phyloP scores from a whole-genome alignment of 2,329 filamentous ascomycete genomes.

The Alternaria consortialis region DNA sequence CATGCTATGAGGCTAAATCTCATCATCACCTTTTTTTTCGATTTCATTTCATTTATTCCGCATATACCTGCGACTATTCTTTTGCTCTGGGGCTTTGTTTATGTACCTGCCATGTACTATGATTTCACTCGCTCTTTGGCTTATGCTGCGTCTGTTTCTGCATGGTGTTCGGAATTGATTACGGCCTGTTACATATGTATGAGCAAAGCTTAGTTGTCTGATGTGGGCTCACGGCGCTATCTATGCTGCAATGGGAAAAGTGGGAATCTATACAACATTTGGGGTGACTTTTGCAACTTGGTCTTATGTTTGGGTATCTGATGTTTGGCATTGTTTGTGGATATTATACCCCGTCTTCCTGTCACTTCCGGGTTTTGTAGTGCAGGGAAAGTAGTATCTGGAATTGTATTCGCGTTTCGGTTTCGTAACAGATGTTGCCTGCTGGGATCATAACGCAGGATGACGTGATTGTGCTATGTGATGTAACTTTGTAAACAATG shows the following conservation, averaged over 20 bases:
- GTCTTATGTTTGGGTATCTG: background rate
- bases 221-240: background rate
- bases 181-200: slow-evolving; percentile 3
- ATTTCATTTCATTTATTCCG: background rate
- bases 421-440: background rate
- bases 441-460: background rate
- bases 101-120: slow-evolving; percentile 7
- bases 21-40: background rate
- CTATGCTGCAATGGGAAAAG: slow-evolving; percentile 1
- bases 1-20: slow-evolving; percentile 17
- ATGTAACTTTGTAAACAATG: background rate
- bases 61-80: background rate
- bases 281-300: background rate
- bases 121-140: slow-evolving; percentile 1
- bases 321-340: slow-evolving; percentile 12
- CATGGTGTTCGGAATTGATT: background rate
- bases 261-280: background rate
- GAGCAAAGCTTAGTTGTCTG: background rate
- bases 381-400: slow-evolving; percentile 4
- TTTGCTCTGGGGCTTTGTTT: slow-evolving; percentile 4
- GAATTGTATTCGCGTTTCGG: background rate
- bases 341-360: slow-evolving; percentile 15
- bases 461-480: background rate
- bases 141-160: background rate
- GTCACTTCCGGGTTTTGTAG: slow-evolving; percentile 4